These are phyloP conservation scores for Candida qinlingensis DNA, from an alignment of 805 yeast species.

Conservation along the genomic window DNA sequence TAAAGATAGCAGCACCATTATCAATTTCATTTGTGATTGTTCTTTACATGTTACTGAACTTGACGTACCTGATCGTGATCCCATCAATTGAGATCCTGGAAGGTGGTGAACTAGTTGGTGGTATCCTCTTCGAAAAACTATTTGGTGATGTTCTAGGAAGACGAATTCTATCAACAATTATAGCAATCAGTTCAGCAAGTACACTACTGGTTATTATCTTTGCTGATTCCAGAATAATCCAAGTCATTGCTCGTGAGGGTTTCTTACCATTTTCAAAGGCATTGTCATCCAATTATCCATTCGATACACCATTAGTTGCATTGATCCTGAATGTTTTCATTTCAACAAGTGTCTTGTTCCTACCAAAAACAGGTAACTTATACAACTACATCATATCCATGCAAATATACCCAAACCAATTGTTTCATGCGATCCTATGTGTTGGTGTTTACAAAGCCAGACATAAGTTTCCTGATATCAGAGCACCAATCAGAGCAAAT, in stretches of 20 bases:
- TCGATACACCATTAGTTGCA: slow-evolving; percentile 49
- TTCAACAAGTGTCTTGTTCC: slow-evolving; percentile 26
- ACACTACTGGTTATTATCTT: slow-evolving; percentile 54
- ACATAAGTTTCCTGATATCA: slow-evolving; percentile 37
- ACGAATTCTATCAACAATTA: slow-evolving; percentile 43
- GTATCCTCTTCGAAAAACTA: slow-evolving; percentile 46
- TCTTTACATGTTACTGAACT: slow-evolving; percentile 45
- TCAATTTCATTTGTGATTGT: slow-evolving; percentile 40
- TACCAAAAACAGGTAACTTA: slow-evolving; percentile 28
- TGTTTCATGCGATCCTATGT: slow-evolving; percentile 46
- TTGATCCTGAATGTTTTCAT: slow-evolving; percentile 29
- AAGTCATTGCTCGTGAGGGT: slow-evolving; percentile 57
- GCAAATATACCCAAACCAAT: slow-evolving; percentile 41
- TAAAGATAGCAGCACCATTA: slow-evolving; percentile 52
- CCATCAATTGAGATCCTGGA: slow-evolving; percentile 43
- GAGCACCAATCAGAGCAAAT: slow-evolving; percentile 46
- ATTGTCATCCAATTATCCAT: slow-evolving; percentile 52
- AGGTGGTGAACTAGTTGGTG: slow-evolving; percentile 52
- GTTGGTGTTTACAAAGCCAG: slow-evolving; percentile 52
- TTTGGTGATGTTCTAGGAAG: slow-evolving; percentile 48
- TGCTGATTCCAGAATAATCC: slow-evolving; percentile 51
- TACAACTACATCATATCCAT: slow-evolving; percentile 38
- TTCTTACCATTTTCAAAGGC: slow-evolving; percentile 45
- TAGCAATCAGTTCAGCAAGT: slow-evolving; percentile 55
- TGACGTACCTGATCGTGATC: slow-evolving; percentile 48